Evolutionary conservation across 352 stramenopile genomes (phyloP), one percentile per base, ranked within the genome.

Genomic region (Globisporangium okanoganense): DNA sequence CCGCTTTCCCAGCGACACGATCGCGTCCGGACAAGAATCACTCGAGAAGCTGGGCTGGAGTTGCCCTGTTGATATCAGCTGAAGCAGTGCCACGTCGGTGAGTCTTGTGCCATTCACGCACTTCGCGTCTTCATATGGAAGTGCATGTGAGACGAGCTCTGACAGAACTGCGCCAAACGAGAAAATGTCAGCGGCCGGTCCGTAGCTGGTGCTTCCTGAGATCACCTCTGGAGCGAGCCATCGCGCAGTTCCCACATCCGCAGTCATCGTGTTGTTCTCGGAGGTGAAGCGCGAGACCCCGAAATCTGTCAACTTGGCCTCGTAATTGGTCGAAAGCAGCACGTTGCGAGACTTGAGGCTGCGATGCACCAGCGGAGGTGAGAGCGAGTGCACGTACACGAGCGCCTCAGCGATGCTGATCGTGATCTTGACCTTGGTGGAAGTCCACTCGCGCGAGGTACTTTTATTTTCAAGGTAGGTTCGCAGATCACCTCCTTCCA

Each of bases 281-380:
- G 70, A 78, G 16, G 72, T 65, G 56, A 74, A 79, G 10, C 76
- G 64, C n/a, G 79, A 78, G 14, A 72, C 65, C 2, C 76, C 79
- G 63, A 90, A 88, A 62, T 86, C 80, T 0, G 74, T 78, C 47
- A 88, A 48, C 53, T 90, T 88, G 27, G 76, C 72, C 0, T 64
- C 25, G 55, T 57, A 7, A 18, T 31, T 50, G 24, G 22, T 16
- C 5, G 50, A 56, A 0, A 83, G 33, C 22, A 83, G 48, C 27
- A 83, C 58, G 40, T 81, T 79, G 12, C 61, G 65, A 1, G 72
- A 77, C 53, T 78, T 80, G 24, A 83, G 56, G 16, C 75, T 67
- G 24, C 65, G 72, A 29, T 82, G 71, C 31, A 76, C 66, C 0
- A 78, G 54, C 16, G 71, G 69, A 6, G 67, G 71, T 6, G 58